These are phyloP conservation scores for Microsporum ferrugineum DNA, from an alignment of 2,329 filamentous ascomycete genomes.

Conservation along the genomic window DNA sequence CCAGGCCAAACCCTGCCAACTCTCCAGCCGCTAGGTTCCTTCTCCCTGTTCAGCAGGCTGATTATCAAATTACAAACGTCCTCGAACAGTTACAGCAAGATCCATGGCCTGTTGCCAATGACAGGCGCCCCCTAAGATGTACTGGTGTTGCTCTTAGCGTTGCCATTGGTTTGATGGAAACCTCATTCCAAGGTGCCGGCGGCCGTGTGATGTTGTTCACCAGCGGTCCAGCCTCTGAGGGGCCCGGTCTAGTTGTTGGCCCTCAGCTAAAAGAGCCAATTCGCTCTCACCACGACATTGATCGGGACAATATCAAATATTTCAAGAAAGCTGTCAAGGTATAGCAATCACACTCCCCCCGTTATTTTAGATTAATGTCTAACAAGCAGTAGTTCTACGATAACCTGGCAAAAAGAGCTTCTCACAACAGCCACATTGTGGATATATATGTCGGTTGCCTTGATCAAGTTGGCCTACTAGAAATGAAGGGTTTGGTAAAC, in stretches of 20 bases:
- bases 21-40: constrained; percentile 82
- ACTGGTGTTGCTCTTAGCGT: constrained; percentile 95
- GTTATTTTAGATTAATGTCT: constrained; percentile 13
- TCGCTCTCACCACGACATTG: constrained; percentile 95
- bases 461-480: constrained; percentile 89
- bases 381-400: constrained; percentile 68
- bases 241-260: constrained; percentile 91
- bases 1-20: constrained; percentile 60
- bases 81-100: constrained; percentile 93
- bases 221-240: constrained; percentile 88
- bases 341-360: constrained; percentile 17
- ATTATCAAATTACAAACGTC: constrained; percentile 93
- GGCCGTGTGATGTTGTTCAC: constrained; percentile 96
- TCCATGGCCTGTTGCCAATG: constrained; percentile 91
- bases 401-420: constrained; percentile 78
- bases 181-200: constrained; percentile 89
- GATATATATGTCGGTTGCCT: constrained; percentile 97
- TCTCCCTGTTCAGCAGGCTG: constrained; percentile 85
- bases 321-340: constrained; percentile 98
- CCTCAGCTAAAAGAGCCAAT: constrained; percentile 93
- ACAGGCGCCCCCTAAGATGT: constrained; percentile 80
- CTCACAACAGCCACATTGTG: constrained; percentile 93
- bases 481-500: constrained; percentile 96
- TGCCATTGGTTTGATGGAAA: constrained; percentile 82
- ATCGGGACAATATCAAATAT: constrained; percentile 97